A percentile compares a stretch with the other conserved stretches of the same genome.
phyloP scores from a whole-genome alignment of 179 eudicot species.

The Patellifolia procumbens region DNA sequence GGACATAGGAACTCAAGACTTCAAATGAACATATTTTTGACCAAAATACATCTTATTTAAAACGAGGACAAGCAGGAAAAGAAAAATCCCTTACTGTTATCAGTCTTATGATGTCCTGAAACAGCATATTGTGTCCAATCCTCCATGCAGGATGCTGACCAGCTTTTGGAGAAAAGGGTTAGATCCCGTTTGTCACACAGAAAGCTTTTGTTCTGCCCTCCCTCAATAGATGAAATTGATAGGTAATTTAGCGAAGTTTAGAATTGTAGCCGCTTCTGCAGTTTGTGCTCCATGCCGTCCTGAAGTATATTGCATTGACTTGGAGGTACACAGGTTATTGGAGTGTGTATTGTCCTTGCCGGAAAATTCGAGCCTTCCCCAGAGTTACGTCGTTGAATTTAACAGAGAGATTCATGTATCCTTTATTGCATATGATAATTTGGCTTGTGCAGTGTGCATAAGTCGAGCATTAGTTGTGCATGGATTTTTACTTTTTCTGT shows the following conservation, averaged over 20 bases:
- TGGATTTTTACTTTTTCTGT: background rate
- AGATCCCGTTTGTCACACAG: constrained; percentile 97
- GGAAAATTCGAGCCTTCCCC: constrained; percentile 61
- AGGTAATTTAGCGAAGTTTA: constrained; percentile 41
- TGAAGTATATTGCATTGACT: background rate
- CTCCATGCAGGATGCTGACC: constrained; percentile 88
- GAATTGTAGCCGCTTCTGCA: constrained; percentile 10
- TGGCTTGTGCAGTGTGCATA: background rate
- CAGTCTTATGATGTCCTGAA: background rate
- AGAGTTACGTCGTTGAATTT: constrained; percentile 51
- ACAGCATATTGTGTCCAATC: constrained; percentile 9
- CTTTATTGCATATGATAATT: constrained; percentile 24
- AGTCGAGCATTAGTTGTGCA: background rate
- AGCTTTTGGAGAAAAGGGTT: constrained; percentile 95
- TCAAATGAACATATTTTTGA: background rate
- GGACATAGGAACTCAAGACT: background rate
- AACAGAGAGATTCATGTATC: constrained; percentile 79
- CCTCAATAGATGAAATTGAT: constrained; percentile 66
- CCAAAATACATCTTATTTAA: background rate
- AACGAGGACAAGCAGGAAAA: background rate
- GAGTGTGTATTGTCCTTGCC: constrained; percentile 71
- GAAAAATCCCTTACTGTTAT: background rate
- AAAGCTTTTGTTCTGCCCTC: constrained; percentile 83
- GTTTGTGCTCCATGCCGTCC: constrained; percentile 3
- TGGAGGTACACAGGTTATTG: constrained; percentile 54